Base-by-base conservation (phyloP, 1,284 basidiomycete species). In the Puccinia coronata region DNA sequence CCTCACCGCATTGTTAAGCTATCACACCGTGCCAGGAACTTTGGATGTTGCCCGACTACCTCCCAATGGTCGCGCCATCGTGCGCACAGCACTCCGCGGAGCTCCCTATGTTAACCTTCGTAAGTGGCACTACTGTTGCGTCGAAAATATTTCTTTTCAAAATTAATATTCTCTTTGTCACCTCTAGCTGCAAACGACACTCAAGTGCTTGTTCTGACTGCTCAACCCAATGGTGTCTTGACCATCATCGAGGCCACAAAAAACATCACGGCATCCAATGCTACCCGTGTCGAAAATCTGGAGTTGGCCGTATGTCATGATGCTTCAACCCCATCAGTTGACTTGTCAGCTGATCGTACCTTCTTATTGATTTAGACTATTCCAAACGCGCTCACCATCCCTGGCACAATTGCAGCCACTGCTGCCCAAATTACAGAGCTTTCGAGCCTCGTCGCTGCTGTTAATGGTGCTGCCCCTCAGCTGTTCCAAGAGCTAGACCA, bases 171-270 rank as follows among this genome's bases (percentile, higher is more conserved):
- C 49, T 69, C 1, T 71, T 4, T 25, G 5, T n/a, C 11, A 14
- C 11, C 28, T 23, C 25, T 34, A 80, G 77, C 77, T 36, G 77
- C 36, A 25, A 80, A 80, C 31, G 77, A 80, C 41, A 71, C 36
- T 47, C 77, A 80, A 61, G 77, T 59, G 51, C 65, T 80, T 20
- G 77, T 80, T 31, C 43, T 80, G 49, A 41, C n/a, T 49, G 67
- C 61, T 8, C 51, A 71, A 18, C 67, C 65, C 41, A 80, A 80
- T 36, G 65, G 65, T 18, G 16, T 28, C 25, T 28, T 80, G 25
- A 71, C 31, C 2, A 71, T 80, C 25, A 61, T 80, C 23, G 67
- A 80, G 55, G 28, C 49, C 49, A 71, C 65, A 41, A 31, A 41
- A 70, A 80, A 80, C 43, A 61, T 80, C 14, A 80, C 77, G 0